Percentiles rank a stretch among this genome's conserved stretches.
These are phyloP conservation scores for Gnomoniopsis sp. DNA, from an alignment of 2,329 filamentous ascomycete genomes.

Conservation along the genomic window DNA sequence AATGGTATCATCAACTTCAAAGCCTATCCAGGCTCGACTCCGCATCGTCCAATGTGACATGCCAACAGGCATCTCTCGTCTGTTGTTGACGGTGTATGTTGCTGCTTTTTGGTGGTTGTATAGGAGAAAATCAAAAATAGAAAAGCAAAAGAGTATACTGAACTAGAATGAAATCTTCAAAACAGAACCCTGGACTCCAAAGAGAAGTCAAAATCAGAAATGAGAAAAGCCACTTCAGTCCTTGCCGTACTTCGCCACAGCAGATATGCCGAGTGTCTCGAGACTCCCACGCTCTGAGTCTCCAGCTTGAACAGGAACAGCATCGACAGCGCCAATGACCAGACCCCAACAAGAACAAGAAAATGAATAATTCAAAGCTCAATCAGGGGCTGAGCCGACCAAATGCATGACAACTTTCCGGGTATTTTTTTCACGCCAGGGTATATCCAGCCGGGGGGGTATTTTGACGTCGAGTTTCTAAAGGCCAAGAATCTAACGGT, in stretches of 20 bases:
- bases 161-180: constrained; percentile 1
- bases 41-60: constrained; percentile 1
- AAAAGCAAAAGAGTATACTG: constrained; percentile 13
- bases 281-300: background rate
- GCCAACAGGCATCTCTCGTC: constrained; percentile 6
- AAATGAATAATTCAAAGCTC: constrained; percentile 31
- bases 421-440: constrained; percentile 57
- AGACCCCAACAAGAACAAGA: constrained; percentile 21
- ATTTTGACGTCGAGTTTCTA: constrained; percentile 44
- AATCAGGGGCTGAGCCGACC: constrained; percentile 37
- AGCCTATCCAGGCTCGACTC: background rate
- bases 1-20: constrained; percentile 16
- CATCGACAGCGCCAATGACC: constrained; percentile 13
- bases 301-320: background rate
- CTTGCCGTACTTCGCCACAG: background rate
- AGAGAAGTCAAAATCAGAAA: background rate
- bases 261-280: background rate
- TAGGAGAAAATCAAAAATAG: constrained; percentile 3
- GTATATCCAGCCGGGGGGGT: constrained; percentile 62
- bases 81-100: constrained; percentile 2
- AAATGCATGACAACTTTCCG: constrained; percentile 44
- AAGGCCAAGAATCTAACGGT: constrained; percentile 65
- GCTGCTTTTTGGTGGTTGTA: constrained; percentile 11
- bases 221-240: constrained; percentile 1
- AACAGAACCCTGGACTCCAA: constrained; percentile 10